Evolutionary conservation across 2,329 filamentous ascomycete species (phyloP).

Genomic region (Colletotrichum ledebouriae): DNA sequence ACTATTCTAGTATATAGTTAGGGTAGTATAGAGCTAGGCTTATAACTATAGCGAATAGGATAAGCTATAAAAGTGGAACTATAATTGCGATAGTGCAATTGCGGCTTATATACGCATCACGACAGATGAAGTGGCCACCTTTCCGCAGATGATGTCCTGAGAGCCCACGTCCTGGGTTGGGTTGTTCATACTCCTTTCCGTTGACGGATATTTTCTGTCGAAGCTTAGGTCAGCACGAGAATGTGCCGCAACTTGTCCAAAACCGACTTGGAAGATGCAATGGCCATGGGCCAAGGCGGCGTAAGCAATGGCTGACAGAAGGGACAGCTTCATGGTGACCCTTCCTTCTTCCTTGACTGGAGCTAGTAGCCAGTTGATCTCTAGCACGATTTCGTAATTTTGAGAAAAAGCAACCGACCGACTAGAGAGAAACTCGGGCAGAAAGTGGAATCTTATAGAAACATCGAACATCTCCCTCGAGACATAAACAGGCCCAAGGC

Average conservation of each 20-base stretch:
- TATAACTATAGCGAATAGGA: too few relatives aligned
- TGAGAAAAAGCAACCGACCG: not conserved
- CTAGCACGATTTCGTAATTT: too few relatives aligned
- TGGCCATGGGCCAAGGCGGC: slow-evolving; percentile 27
- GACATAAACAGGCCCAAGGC: too few relatives aligned
- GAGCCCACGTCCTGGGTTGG: slow-evolving; percentile 65
- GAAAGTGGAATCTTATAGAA: too few relatives aligned
- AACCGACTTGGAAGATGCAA: slow-evolving; percentile 36
- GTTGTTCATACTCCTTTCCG: slow-evolving; percentile 55
- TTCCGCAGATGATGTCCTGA: slow-evolving; percentile 64
- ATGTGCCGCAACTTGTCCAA: not conserved
- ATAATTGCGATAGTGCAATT: too few relatives aligned
- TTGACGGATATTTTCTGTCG: slow-evolving; percentile 39
- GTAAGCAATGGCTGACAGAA: not conserved
- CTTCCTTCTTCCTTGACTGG: not conserved
- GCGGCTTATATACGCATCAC: too few relatives aligned
- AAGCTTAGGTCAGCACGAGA: not conserved
- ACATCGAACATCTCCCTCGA: too few relatives aligned
- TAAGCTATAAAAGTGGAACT: too few relatives aligned
- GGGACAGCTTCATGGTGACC: slow-evolving; percentile 14
- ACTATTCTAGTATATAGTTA: too few relatives aligned
- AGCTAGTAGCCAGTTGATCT: not conserved
- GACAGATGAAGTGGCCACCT: slow-evolving; percentile 55
- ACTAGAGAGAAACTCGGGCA: too few relatives aligned
- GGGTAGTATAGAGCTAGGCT: too few relatives aligned